Conservation (phyloP, 2,329 filamentous ascomycete genomes). For the Rutstroemia sydowiana region DNA sequence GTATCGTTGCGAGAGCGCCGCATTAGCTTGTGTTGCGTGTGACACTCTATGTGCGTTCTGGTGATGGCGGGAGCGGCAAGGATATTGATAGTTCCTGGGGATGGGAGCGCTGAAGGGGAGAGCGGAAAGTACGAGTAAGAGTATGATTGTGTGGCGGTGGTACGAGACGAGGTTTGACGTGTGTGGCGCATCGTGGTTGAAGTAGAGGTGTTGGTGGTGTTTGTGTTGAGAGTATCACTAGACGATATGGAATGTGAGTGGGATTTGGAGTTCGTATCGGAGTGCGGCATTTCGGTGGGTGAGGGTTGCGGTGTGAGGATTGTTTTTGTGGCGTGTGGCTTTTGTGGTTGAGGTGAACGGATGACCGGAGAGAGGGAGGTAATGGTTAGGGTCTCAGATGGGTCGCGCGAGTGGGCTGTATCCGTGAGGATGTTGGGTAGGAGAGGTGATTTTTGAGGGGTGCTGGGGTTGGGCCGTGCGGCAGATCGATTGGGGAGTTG, state of each 20-base stretch:
- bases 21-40: too few relatives aligned
- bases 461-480: conserved; percentile 8
- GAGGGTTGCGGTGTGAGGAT: conserved; percentile 13
- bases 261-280: conserved; percentile 11
- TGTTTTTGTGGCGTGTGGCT: conserved; percentile 14
- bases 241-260: too few relatives aligned
- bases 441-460: neutral
- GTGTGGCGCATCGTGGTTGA: neutral
- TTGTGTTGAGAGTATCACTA: neutral
- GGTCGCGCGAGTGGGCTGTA: conserved; percentile 15
- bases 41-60: too few relatives aligned
- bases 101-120: conserved; percentile 5
- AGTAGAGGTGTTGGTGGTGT: neutral
- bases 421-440: conserved; percentile 8
- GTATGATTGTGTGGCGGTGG: conserved; percentile 4
- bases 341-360: conserved; percentile 24
- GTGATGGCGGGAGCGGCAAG: too few relatives aligned
- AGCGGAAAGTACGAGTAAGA: conserved; percentile 2
- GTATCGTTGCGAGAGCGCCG: too few relatives aligned
- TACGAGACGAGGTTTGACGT: conserved; percentile 1
- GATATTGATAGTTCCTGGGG: too few relatives aligned
- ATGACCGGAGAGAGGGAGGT: conserved; percentile 18
- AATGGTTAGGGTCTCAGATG: conserved; percentile 25
- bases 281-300: neutral
- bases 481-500: conserved; percentile 19